Conservation (phyloP, 1,284 basidiomycete genomes). For the Heterobasidion annosum region DNA sequence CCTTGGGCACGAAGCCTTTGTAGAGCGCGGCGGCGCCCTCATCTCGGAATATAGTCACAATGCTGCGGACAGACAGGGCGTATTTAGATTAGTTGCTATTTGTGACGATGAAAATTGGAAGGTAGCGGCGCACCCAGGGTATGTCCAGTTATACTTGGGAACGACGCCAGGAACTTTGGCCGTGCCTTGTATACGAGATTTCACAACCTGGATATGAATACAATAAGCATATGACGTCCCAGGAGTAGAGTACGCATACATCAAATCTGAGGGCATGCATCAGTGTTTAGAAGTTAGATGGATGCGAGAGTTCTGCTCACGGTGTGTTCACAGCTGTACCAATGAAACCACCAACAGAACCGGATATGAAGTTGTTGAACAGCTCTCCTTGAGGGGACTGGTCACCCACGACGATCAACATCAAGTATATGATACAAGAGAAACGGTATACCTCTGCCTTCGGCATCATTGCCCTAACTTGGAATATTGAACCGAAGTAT, state of each 20-base stretch:
- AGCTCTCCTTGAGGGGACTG: conserved; percentile 35
- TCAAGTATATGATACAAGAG: conserved; percentile 1
- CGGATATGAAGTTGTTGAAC: conserved; percentile 89
- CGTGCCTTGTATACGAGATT: conserved; percentile 88
- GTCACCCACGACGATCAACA: not conserved
- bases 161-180: conserved; percentile 54
- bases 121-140: conserved; percentile 48
- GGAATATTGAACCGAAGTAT: conserved; percentile 89
- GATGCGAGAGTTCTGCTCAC: conserved; percentile 24
- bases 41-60: conserved; percentile 78
- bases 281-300: not conserved
- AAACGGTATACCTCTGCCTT: conserved; percentile 60
- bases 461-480: conserved; percentile 72
- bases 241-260: conserved; percentile 23
- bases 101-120: not conserved
- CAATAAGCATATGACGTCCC: conserved; percentile 1
- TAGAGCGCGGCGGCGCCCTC: conserved; percentile 89
- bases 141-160: conserved; percentile 92
- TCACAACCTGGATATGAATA: conserved; percentile 54
- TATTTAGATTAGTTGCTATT: not conserved
- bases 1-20: conserved; percentile 89
- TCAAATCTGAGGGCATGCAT: conserved; percentile 31
- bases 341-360: conserved; percentile 84
- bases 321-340: conserved; percentile 80
- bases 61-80: conserved; percentile 19